Evolutionary conservation across 345 rosid genomes (phyloP), one percentile per base, ranked within the genome.

Genomic region (Trapa bicornis): DNA sequence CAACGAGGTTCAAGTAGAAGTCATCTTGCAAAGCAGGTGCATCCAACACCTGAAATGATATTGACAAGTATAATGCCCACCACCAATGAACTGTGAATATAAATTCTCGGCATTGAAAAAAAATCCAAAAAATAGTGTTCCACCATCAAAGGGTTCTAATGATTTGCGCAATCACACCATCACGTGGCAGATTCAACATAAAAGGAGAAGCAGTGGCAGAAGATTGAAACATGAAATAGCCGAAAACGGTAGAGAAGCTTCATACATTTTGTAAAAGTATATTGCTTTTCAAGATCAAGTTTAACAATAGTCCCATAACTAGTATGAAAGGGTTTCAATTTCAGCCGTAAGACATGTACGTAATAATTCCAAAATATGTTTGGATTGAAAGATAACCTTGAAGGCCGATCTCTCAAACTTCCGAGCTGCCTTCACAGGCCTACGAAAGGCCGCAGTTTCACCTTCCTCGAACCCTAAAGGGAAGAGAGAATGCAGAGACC

Each of bases 1-100:
- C 96, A 74, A 91, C 96, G 17, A 94, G 82, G 77, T 94, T 94
- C 83, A 91, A 82, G 79, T 94, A 94, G 76, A 91, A 94, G 83
- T 94, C 99, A 83, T 94, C 99, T 79, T 91, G 96, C 86, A 94
- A 79, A 43, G 96, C 93, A 10, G 99, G 99, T 39, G 99, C 99
- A 76, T 94, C 99, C 86, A 94, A 72, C 70, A 94, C 89, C 99
- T 94, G 80, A 33, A 65, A 52, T 38, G 71, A 48, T 41, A 67
- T 70, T 33, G 45, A 42, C 43, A 1, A 54, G 16, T 16, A 50
- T 22, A 16, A 10, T 16, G 22, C 37, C 37, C 6, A 29, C 36
- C 64, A 61, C 33, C 17, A 35, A 61, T 6, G 3, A 6, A 61
- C 38, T 15, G 3, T 5, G 12, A 35, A 36, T 10, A 61, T 36